Evolutionary conservation across 768 basidiomycete species (phyloP).

Genomic region (Tubosaeta sp.): DNA sequence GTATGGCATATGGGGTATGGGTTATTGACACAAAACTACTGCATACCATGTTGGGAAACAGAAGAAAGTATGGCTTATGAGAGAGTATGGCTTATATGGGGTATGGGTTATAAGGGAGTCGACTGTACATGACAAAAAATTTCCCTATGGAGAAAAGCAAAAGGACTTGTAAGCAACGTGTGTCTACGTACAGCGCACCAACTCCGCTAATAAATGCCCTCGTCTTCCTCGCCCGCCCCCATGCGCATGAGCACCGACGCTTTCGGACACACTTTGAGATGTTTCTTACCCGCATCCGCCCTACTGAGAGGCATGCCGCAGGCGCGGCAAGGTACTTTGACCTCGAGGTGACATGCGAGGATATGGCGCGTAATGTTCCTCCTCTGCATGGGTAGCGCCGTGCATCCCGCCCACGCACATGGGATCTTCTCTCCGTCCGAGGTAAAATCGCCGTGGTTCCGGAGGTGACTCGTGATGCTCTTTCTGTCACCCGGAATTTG

Average conservation of each 20-base stretch:
- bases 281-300: slow-evolving; percentile 24
- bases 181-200: slow-evolving; percentile 8
- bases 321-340: slow-evolving; percentile 15
- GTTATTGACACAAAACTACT: too few relatives aligned
- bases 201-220: slow-evolving; percentile 10
- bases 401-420: slow-evolving; percentile 20
- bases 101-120: too few relatives aligned
- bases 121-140: neutral
- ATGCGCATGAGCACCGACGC: neutral
- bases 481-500: slow-evolving; percentile 15
- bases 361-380: slow-evolving; percentile 26
- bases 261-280: slow-evolving; percentile 7
- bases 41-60: too few relatives aligned
- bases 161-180: neutral
- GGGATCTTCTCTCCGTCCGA: slow-evolving; percentile 10
- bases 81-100: too few relatives aligned
- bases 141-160: too few relatives aligned
- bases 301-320: slow-evolving; percentile 20
- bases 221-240: neutral
- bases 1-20: too few relatives aligned
- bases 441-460: slow-evolving; percentile 16
- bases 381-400: slow-evolving; percentile 13
- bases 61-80: too few relatives aligned
- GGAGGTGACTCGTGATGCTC: slow-evolving; percentile 19
- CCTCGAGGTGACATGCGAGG: slow-evolving; percentile 19